A percentile compares a stretch with the other conserved stretches of the same genome.
Evolutionary conservation across 2,329 filamentous ascomycete species (phyloP).

Genomic region (Lasiodiplodia theobromae): DNA sequence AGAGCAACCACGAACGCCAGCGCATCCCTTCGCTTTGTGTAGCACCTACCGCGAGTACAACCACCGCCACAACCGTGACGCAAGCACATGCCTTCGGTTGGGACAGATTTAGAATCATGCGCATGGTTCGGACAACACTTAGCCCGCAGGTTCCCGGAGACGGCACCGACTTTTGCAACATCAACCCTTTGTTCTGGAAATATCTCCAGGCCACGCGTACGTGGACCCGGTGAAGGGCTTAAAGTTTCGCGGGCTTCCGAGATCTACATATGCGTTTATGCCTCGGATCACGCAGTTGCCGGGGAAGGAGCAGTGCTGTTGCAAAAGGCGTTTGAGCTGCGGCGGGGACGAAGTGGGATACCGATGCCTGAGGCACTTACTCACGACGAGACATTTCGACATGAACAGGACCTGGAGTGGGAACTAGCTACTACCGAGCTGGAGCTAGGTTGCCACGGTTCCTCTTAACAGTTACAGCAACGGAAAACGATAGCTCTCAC

Average conservation of each 20-base stretch:
- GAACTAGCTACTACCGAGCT: background rate
- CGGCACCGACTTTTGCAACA: no score
- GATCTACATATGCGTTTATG: conserved; percentile 11
- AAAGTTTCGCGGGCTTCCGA: conserved; percentile 13
- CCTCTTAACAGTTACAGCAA: background rate
- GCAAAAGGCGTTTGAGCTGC: conserved; percentile 7
- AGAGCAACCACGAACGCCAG: background rate
- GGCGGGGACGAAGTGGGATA: conserved; percentile 4
- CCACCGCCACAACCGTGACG: background rate
- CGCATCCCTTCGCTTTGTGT: background rate
- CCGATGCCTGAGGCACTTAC: background rate
- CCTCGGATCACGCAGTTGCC: conserved; percentile 2
- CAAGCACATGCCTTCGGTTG: background rate
- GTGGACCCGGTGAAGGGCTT: background rate
- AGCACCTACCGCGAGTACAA: conserved; percentile 8
- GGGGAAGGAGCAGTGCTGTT: background rate
- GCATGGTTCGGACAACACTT: background rate
- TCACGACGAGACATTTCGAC: background rate
- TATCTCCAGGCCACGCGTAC: conserved; percentile 13
- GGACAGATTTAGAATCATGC: background rate
- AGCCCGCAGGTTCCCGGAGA: background rate
- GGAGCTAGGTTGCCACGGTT: background rate
- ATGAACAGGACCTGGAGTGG: background rate
- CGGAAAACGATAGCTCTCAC: background rate
- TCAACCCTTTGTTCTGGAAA: conserved; percentile 5